Evolutionary conservation across 495 filamentous ascomycete genomes (phyloP), one percentile per base, ranked within the genome.

Genomic region (Aspergillus olivimuriae): DNA sequence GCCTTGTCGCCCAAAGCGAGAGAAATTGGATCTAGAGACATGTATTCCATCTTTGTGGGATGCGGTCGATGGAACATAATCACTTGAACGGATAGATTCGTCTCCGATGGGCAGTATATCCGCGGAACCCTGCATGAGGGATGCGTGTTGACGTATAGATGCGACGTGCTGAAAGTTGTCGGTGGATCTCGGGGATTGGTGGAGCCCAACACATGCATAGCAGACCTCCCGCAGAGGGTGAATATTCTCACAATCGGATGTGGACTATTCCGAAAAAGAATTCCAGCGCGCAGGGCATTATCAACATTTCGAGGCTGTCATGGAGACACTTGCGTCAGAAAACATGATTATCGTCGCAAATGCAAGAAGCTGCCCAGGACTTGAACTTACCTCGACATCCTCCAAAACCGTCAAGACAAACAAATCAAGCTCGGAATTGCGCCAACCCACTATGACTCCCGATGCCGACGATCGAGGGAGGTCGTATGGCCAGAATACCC

Each of bases 401-500:
- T 94, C 86, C 53, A 99, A 63, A 26, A 96, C 80, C 8, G 89
- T 81, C 42, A 96, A 76, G 19, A 97, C 89, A 53, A 97, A 83
- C 22, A 96, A 66, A 66, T 99, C 92, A 38, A 87, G 68, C 46
- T 83, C 83, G 26, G 90, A 95, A 57, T 99, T 99, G 48, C 86
- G 76, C 88, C 89, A 99, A 48, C 92, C 92, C 15, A 99, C 86
- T 45, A 99, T 80, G 34, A 94, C 84, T 6, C 94, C 94, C 24
- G 84, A 76, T 16, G 73, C 68, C 40, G 80, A 81, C 17, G 76
- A 83, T 57, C 82, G 78, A 18, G 82, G 73, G 28, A 86, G 80
- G 70, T 97, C 89, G 47, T 84, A 83, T 48, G 92, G 92, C 92
- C 92, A 99, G 67, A 99, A 97, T 70, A 99, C 80, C 64, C 92